phyloP scores from a whole-genome alignment of 2,329 filamentous ascomycete species.

The Cryphonectria japonica region DNA sequence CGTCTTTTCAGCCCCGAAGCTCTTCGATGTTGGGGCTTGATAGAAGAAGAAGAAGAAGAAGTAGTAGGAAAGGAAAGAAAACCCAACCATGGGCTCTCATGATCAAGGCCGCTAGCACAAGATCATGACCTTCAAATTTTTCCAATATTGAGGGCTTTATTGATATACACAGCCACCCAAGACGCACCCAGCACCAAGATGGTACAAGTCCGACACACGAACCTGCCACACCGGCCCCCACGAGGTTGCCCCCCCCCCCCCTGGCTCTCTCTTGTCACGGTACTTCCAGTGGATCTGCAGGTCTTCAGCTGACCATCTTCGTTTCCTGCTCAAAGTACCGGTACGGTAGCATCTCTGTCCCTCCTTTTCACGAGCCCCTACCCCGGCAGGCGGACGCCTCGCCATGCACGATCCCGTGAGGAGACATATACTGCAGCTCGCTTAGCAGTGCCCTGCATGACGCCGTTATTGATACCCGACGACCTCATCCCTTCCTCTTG shows the following conservation, averaged over 20 bases:
- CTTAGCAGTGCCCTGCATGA: constrained; percentile 25
- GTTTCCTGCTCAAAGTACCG: constrained; percentile 26
- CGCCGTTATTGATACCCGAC: constrained; percentile 3
- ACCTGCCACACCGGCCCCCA: constrained; percentile 22
- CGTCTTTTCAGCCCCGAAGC: neutral
- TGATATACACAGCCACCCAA: constrained; percentile 12
- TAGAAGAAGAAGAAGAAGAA: neutral
- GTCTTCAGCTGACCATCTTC: constrained; percentile 11
- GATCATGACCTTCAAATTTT: neutral
- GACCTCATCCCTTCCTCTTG: constrained; percentile 13
- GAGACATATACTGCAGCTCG: constrained; percentile 21
- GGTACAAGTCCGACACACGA: constrained; percentile 9
- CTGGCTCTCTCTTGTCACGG: constrained; percentile 20
- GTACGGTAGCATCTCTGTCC: constrained; percentile 27
- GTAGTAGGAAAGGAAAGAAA: neutral
- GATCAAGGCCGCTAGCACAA: neutral
- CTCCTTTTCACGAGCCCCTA: constrained; percentile 16
- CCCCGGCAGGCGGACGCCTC: constrained; percentile 13
- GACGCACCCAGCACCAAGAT: constrained; percentile 3
- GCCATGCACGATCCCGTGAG: constrained; percentile 27
- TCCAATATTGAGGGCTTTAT: constrained; percentile 4
- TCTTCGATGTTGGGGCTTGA: neutral
- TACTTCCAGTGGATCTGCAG: constrained; percentile 29
- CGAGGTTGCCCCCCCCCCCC: constrained; percentile 12
- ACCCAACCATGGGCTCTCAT: neutral